Evolutionary conservation across 345 rosid genomes (phyloP).

Genomic region (Brassica incana): DNA sequence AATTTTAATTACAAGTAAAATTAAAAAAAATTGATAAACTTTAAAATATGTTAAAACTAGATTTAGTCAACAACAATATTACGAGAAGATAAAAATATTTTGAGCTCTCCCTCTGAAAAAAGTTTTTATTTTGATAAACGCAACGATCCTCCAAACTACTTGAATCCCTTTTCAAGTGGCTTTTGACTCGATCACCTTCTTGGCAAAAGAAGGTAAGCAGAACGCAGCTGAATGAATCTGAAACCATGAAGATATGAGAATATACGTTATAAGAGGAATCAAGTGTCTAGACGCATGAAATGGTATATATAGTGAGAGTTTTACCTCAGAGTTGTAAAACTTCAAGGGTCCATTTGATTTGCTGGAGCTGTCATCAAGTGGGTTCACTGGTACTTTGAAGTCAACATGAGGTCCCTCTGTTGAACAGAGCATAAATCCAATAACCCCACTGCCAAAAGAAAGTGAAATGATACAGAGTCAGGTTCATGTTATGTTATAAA

Average conservation of each 20-base stretch:
- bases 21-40: too few species aligned
- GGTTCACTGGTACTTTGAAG: constrained; percentile 81
- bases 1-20: too few species aligned
- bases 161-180: constrained; percentile 35
- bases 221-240: constrained; percentile 95
- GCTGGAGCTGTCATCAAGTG: constrained; percentile 44
- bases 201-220: constrained; percentile 89
- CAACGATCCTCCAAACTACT: background rate
- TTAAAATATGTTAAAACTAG: too few species aligned
- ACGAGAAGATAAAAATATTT: too few species aligned
- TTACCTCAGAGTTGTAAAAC: constrained; percentile 79
- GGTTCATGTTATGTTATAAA: too few species aligned
- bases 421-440: constrained; percentile 99
- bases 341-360: constrained; percentile 58
- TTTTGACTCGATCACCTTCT: constrained; percentile 73
- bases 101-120: background rate
- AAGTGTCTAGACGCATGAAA: background rate
- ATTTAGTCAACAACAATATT: too few species aligned
- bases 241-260: background rate
- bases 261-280: background rate
- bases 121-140: background rate
- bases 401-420: constrained; percentile 85
- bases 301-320: background rate
- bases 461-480: too few species aligned
- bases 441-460: too few species aligned